A percentile compares a stretch with the other conserved stretches of the same genome.
These are phyloP conservation scores for Neospora caninum DNA, from an alignment of 169 alveolate genomes.

Conservation along the genomic window DNA sequence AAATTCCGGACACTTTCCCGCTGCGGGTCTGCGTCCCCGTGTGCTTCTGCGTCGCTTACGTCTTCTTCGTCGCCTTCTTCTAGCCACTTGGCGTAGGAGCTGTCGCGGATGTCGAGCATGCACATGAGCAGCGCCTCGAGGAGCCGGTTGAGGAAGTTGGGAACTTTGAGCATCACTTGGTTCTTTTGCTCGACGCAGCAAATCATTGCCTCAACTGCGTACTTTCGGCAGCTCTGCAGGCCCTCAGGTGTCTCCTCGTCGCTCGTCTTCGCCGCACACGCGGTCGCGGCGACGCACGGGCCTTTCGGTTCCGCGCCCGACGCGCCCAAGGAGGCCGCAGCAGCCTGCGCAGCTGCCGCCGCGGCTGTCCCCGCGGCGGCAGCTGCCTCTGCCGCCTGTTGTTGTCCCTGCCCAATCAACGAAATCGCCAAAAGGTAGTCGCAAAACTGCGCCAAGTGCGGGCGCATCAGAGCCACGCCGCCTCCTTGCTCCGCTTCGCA, in stretches of 20 bases:
- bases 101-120: slow-evolving; percentile 41
- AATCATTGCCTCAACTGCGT: slow-evolving; percentile 42
- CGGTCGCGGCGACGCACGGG: slow-evolving; percentile 27
- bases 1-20: too few relatives aligned
- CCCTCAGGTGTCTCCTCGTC: slow-evolving; percentile 38
- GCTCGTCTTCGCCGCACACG: slow-evolving; percentile 17
- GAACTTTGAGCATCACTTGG: not conserved
- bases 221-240: slow-evolving; percentile 25
- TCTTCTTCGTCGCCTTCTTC: slow-evolving; percentile 52
- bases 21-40: too few relatives aligned
- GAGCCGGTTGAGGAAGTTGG: not conserved
- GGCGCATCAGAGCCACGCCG: slow-evolving; percentile 25
- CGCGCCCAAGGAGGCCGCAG: slow-evolving; percentile 1
- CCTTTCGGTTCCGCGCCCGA: not conserved
- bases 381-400: slow-evolving; percentile 13
- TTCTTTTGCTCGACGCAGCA: slow-evolving; percentile 44
- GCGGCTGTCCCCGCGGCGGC: slow-evolving; percentile 34
- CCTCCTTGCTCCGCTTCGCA: slow-evolving; percentile 50
- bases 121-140: slow-evolving; percentile 41
- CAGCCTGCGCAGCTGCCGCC: slow-evolving; percentile 45
- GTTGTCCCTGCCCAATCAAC: not conserved
- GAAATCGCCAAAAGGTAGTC: slow-evolving; percentile 30
- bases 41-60: not conserved
- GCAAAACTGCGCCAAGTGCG: slow-evolving; percentile 12
- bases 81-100: slow-evolving; percentile 23